Percentiles rank a stretch among this genome's conserved stretches.
Evolutionary conservation across 2,329 filamentous ascomycete genomes (phyloP).

Genomic region (Colletotrichum gigasporum): DNA sequence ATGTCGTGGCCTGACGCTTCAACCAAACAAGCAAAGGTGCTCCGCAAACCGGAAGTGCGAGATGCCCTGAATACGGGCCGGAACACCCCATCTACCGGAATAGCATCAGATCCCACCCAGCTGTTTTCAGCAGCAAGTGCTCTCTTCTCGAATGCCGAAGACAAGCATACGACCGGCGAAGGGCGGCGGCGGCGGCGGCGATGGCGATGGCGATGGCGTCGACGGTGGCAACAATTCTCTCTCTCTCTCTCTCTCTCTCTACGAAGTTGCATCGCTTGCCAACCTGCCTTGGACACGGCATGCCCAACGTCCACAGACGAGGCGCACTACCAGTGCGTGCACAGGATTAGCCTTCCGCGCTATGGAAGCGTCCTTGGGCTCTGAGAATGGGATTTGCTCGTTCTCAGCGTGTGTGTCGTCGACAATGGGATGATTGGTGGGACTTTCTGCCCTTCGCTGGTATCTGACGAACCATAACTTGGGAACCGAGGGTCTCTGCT

Average conservation of each 20-base stretch:
- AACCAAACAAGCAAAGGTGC: slow-evolving; percentile 12
- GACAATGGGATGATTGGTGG: slow-evolving; percentile 14
- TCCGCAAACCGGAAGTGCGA: background rate
- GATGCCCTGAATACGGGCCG: background rate
- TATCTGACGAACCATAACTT: slow-evolving; percentile 16
- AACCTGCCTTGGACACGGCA: background rate
- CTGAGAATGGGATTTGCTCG: background rate
- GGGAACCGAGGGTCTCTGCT: background rate
- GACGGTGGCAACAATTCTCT: background rate
- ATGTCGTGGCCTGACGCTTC: slow-evolving; percentile 13
- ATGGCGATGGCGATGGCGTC: background rate
- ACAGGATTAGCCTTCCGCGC: background rate
- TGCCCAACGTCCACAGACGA: background rate
- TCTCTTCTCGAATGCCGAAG: background rate
- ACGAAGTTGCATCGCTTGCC: slow-evolving; percentile 6
- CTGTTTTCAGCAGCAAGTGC: background rate
- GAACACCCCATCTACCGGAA: slow-evolving; percentile 8
- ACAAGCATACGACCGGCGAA: background rate
- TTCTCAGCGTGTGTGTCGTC: background rate
- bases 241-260: background rate
- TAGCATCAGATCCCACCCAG: background rate
- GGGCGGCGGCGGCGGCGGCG: background rate
- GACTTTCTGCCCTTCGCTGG: background rate
- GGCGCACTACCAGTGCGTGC: background rate
- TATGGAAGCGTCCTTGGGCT: background rate